A percentile compares a stretch with the other conserved stretches of the same genome.
These are phyloP conservation scores for Trapa incisa DNA, from an alignment of 345 rosid genomes.

Conservation along the genomic window DNA sequence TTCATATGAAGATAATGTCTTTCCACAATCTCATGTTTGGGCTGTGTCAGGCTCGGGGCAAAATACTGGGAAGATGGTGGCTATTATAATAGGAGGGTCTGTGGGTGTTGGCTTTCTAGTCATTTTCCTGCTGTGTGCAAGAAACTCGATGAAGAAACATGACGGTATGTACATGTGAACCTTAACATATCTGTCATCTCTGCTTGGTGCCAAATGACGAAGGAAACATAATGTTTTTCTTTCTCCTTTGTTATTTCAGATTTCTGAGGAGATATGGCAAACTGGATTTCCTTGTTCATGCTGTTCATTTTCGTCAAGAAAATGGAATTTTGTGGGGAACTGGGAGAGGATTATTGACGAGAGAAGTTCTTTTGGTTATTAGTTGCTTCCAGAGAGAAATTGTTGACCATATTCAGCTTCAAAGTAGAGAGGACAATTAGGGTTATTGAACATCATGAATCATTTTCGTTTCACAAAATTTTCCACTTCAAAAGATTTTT, in stretches of 20 bases:
- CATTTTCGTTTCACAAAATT: too few species aligned
- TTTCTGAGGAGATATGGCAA: background rate
- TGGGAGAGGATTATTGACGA: background rate
- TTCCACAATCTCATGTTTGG: too few species aligned
- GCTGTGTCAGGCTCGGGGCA: constrained; percentile 35
- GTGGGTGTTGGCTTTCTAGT: constrained; percentile 83
- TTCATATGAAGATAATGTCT: too few species aligned
- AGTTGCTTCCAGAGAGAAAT: too few species aligned
- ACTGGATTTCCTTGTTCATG: background rate
- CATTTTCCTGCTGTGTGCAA: constrained; percentile 70
- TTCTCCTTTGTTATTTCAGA: background rate
- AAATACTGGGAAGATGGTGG: constrained; percentile 82
- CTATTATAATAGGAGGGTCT: constrained; percentile 92
- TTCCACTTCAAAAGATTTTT: too few species aligned
- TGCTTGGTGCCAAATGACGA: background rate
- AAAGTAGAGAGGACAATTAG: too few species aligned
- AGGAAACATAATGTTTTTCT: background rate
- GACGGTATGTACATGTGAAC: constrained; percentile 38
- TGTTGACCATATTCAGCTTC: too few species aligned
- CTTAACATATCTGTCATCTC: background rate
- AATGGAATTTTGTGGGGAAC: background rate
- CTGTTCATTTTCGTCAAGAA: constrained; percentile 1
- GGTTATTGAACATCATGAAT: too few species aligned
- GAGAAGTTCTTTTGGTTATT: too few species aligned
- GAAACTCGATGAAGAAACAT: constrained; percentile 57